Percentiles rank a stretch among this genome's conserved stretches.
Evolutionary conservation across 768 basidiomycete genomes (phyloP).

Genomic region (Candolleomyces aberdarensis): DNA sequence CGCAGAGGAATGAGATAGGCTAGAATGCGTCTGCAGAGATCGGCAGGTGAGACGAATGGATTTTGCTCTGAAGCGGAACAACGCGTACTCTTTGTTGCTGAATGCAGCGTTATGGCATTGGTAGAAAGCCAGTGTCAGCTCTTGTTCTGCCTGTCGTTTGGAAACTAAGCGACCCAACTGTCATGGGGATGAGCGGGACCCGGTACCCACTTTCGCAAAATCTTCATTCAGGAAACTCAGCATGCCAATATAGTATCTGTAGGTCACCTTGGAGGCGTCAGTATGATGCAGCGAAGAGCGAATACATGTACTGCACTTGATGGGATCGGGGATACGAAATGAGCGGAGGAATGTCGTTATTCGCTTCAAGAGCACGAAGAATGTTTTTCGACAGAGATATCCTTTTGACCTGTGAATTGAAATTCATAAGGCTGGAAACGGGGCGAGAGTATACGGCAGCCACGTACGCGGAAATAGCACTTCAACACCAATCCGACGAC

Average conservation of each 20-base stretch:
- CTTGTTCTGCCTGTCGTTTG: conserved; percentile 68
- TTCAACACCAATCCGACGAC: conserved; percentile 89
- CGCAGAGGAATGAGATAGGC: conserved; percentile 89
- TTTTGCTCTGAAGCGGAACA: no score
- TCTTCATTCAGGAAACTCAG: conserved; percentile 92
- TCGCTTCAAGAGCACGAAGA: conserved; percentile 82
- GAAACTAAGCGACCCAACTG: neutral
- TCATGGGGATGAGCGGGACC: neutral
- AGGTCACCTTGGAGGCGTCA: conserved; percentile 67
- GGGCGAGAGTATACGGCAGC: neutral
- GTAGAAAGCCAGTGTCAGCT: conserved; percentile 84
- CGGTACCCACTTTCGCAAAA: conserved; percentile 60
- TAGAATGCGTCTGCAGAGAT: conserved; percentile 68
- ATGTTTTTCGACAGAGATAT: conserved; percentile 93
- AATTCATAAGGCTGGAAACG: neutral
- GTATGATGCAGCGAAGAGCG: conserved; percentile 8
- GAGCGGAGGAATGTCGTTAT: conserved; percentile 80
- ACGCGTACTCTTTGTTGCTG: conserved; percentile 77
- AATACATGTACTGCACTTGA: conserved; percentile 51
- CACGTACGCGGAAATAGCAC: conserved; percentile 85
- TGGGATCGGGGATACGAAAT: conserved; percentile 77
- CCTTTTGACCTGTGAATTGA: conserved; percentile 65
- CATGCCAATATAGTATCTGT: conserved; percentile 93
- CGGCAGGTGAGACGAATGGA: neutral
- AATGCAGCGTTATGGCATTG: conserved; percentile 69